Percentiles rank a stretch among this genome's conserved stretches.
phyloP scores from a whole-genome alignment of 306 rosid genomes.

The Luffa aegyptiaca region DNA sequence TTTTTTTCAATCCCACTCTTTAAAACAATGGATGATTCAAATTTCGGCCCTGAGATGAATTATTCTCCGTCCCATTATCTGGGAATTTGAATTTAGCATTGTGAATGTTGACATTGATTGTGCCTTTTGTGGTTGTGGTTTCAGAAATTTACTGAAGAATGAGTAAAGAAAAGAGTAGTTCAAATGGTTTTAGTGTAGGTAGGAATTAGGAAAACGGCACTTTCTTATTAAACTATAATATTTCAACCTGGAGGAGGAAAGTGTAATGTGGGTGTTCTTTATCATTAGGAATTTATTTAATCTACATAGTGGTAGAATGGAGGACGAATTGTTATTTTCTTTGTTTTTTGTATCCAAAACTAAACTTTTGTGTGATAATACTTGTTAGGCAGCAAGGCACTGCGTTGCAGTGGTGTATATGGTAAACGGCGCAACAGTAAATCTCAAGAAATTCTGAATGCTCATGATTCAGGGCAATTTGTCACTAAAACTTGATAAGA shows the following conservation, averaged over 20 bases:
- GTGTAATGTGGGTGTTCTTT: neutral
- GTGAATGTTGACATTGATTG: neutral
- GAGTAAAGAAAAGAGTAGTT: neutral
- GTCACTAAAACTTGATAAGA: neutral
- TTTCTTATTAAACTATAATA: neutral
- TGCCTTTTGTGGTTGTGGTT: neutral
- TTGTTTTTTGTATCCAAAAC: neutral
- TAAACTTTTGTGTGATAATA: neutral
- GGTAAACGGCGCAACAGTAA: neutral
- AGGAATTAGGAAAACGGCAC: neutral
- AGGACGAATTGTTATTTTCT: neutral
- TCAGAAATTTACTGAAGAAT: neutral
- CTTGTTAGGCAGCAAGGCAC: neutral
- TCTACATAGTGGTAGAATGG: neutral
- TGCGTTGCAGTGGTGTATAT: neutral
- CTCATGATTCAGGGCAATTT: neutral
- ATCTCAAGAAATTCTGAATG: neutral
- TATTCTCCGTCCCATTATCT: neutral
- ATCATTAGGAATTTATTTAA: neutral
- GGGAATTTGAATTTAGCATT: neutral
- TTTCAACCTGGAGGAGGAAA: neutral
- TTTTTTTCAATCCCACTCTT: neutral
- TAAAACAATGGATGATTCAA: neutral
- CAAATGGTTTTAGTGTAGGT: neutral
- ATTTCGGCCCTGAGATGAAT: neutral